A percentile compares a stretch with the other conserved stretches of the same genome.
Conservation (phyloP, 1,284 basidiomycete genomes). For the Trametes polyzona region DNA sequence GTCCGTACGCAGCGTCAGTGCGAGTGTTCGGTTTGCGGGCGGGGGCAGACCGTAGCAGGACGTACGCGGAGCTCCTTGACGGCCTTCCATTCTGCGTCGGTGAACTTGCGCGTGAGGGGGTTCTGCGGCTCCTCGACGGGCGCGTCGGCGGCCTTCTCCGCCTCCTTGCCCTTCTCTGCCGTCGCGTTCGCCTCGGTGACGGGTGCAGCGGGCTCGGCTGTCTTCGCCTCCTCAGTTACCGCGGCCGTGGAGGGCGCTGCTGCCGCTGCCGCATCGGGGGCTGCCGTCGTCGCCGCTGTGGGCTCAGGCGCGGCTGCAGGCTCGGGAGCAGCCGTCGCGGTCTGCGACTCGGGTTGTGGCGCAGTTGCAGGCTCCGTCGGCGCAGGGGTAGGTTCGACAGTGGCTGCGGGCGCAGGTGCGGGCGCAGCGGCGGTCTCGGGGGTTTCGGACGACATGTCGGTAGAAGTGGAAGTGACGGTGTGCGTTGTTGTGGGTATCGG, state of each 20-base stretch:
- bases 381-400: not conserved
- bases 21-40: no score
- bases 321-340: not conserved
- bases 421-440: constrained; percentile 10
- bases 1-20: no score
- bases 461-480: no score
- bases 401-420: constrained; percentile 2
- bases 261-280: not conserved
- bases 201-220: constrained; percentile 15
- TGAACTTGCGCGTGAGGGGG: constrained; percentile 68
- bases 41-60: not conserved
- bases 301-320: not conserved
- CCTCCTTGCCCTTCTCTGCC: constrained; percentile 18
- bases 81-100: constrained; percentile 67
- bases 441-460: constrained; percentile 18
- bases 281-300: not conserved
- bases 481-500: not conserved
- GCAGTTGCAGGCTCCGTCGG: constrained; percentile 12
- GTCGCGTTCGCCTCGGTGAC: constrained; percentile 1
- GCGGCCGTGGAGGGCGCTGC: not conserved
- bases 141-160: constrained; percentile 23
- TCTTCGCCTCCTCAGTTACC: constrained; percentile 5
- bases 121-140: constrained; percentile 62
- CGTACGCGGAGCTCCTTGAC: constrained; percentile 66
- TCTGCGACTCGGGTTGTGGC: constrained; percentile 3